Conservation (phyloP, 441 rosid genomes). For the Dalechampia spathulata region DNA sequence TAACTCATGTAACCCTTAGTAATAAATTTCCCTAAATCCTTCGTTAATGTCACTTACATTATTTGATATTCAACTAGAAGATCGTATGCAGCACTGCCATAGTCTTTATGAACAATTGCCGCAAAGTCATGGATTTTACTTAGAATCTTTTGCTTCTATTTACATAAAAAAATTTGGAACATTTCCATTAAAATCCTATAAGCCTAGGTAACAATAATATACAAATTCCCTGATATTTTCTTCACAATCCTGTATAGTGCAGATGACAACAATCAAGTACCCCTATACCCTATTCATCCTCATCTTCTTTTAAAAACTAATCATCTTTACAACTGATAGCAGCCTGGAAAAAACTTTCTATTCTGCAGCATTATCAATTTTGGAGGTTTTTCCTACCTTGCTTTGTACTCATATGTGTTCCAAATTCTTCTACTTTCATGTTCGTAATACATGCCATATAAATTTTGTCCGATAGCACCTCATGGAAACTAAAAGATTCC, state of each 20-base stretch:
- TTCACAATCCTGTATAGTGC: not conserved
- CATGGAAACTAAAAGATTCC: too few species aligned
- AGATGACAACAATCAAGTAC: not conserved
- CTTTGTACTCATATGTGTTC: not conserved
- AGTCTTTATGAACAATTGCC: not conserved
- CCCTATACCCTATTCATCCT: not conserved
- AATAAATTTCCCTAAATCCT: too few species aligned
- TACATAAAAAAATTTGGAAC: not conserved
- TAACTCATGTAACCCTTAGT: too few species aligned
- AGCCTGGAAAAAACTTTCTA: not conserved
- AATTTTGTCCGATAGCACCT: too few species aligned
- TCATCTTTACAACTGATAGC: not conserved
- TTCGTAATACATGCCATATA: too few species aligned
- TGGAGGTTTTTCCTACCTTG: not conserved
- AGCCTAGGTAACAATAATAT: not conserved
- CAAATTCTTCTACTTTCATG: not conserved
- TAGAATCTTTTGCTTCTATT: not conserved
- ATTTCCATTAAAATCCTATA: not conserved
- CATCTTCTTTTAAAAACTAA: too few species aligned
- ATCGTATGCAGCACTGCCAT: too few species aligned
- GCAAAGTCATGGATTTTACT: not conserved
- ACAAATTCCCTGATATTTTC: too few species aligned
- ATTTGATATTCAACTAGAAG: too few species aligned
- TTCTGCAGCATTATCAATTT: not conserved
- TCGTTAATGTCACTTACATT: too few species aligned